phyloP scores from a whole-genome alignment of 2,329 filamentous ascomycete species.

The Calycina marina region DNA sequence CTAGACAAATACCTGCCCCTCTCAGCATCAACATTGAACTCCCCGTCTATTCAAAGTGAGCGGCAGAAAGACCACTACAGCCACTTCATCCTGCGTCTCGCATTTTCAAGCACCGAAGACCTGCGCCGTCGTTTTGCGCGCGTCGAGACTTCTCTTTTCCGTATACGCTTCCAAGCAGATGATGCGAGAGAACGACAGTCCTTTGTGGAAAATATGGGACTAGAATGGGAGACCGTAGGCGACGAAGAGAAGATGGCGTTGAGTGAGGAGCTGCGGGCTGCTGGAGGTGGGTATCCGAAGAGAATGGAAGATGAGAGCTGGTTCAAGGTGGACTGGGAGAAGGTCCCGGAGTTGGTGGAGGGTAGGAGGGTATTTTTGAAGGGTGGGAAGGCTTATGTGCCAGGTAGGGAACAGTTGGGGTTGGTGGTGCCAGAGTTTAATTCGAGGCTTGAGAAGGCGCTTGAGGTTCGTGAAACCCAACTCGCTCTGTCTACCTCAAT shows the following conservation, averaged over 20 bases:
- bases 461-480: constrained; percentile 47
- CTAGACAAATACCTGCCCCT: constrained; percentile 79
- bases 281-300: constrained; percentile 22
- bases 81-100: constrained; percentile 89
- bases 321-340: constrained; percentile 95
- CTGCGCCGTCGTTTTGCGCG: constrained; percentile 73
- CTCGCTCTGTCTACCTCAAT: background rate
- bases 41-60: constrained; percentile 48
- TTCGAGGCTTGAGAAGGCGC: constrained; percentile 58
- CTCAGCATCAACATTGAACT: constrained; percentile 54
- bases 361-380: constrained; percentile 60
- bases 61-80: constrained; percentile 94
- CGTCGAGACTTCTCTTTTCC: constrained; percentile 81
- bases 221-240: constrained; percentile 73
- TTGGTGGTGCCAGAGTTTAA: constrained; percentile 86
- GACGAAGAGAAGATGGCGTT: constrained; percentile 56
- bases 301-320: constrained; percentile 65
- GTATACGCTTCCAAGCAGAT: constrained; percentile 66
- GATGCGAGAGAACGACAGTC: constrained; percentile 54
- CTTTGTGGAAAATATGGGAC: constrained; percentile 63
- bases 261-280: constrained; percentile 21
- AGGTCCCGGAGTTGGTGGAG: constrained; percentile 82
- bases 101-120: constrained; percentile 85
- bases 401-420: constrained; percentile 69
- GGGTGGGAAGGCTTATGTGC: constrained; percentile 80